Conservation (phyloP, 352 stramenopile species). For the Hyaloperonospora brassicae region DNA sequence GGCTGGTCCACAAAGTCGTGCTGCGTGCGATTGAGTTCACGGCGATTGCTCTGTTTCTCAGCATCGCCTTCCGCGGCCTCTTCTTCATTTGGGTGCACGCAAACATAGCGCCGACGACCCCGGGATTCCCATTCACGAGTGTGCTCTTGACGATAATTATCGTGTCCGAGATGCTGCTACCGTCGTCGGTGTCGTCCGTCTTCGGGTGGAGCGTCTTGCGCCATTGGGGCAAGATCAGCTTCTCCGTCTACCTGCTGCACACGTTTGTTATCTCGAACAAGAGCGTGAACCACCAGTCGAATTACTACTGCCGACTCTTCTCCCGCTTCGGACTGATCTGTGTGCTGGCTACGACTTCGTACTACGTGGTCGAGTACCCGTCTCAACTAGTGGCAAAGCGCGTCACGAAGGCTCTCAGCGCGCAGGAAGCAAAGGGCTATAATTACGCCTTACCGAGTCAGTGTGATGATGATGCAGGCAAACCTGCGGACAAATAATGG, state of each 20-base stretch:
- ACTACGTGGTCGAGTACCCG: conserved; percentile 42
- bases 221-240: conserved; percentile 39
- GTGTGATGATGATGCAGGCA: conserved; percentile 15
- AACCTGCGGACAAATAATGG: too few relatives aligned
- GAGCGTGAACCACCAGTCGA: conserved; percentile 18
- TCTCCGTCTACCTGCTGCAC: conserved; percentile 45
- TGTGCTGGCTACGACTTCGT: conserved; percentile 27
- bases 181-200: conserved; percentile 24
- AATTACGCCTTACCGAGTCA: too few relatives aligned
- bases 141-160: conserved; percentile 24
- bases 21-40: conserved; percentile 20
- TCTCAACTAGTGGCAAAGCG: conserved; percentile 37
- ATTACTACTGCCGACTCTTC: conserved; percentile 33
- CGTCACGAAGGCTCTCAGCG: conserved; percentile 28
- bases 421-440: conserved; percentile 19
- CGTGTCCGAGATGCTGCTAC: conserved; percentile 33
- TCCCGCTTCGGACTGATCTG: conserved; percentile 24
- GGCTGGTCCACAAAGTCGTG: conserved; percentile 10
- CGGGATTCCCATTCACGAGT: conserved; percentile 29
- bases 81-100: conserved; percentile 40
- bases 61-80: conserved; percentile 25
- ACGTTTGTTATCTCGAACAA: conserved; percentile 29
- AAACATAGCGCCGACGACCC: conserved; percentile 15
- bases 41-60: conserved; percentile 23
- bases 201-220: conserved; percentile 40